These are phyloP conservation scores for Hypoxylon crocopeplum DNA, from an alignment of 495 filamentous ascomycete genomes.

Conservation along the genomic window DNA sequence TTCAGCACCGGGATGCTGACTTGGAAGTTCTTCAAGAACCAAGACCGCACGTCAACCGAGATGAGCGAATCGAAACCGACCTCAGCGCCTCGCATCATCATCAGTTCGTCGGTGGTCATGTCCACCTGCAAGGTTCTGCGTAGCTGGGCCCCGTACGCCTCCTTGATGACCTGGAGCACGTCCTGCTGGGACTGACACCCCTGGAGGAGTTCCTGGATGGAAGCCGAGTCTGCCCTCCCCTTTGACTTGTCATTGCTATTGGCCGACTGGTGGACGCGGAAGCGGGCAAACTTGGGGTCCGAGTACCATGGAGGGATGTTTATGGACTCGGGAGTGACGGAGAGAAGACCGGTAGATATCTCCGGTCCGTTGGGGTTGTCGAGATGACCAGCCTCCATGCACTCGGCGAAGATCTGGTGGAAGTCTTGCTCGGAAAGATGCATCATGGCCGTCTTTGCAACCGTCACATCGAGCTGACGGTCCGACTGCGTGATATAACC, in stretches of 20 bases:
- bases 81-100: neutral
- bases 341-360: neutral
- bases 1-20: slow-evolving; percentile 58
- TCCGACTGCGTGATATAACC: slow-evolving; percentile 49
- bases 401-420: slow-evolving; percentile 27
- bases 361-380: neutral
- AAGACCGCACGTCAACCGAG: slow-evolving; percentile 51
- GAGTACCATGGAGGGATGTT: too few relatives aligned
- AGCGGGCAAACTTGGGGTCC: too few relatives aligned
- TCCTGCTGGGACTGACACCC: too few relatives aligned
- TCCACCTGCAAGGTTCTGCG: neutral
- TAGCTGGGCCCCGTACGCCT: neutral
- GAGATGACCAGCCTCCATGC: slow-evolving; percentile 3
- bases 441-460: neutral
- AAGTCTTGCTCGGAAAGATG: slow-evolving; percentile 30
- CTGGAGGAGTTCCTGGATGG: too few relatives aligned
- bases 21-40: slow-evolving; percentile 48
- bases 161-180: too few relatives aligned
- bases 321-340: too few relatives aligned
- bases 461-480: slow-evolving; percentile 14
- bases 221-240: too few relatives aligned
- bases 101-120: slow-evolving; percentile 7
- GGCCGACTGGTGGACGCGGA: too few relatives aligned
- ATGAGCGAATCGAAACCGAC: slow-evolving; percentile 37
- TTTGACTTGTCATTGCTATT: too few relatives aligned